These are phyloP conservation scores for Fonsecaea pugnacius DNA, from an alignment of 2,329 filamentous ascomycete species.

Conservation along the genomic window DNA sequence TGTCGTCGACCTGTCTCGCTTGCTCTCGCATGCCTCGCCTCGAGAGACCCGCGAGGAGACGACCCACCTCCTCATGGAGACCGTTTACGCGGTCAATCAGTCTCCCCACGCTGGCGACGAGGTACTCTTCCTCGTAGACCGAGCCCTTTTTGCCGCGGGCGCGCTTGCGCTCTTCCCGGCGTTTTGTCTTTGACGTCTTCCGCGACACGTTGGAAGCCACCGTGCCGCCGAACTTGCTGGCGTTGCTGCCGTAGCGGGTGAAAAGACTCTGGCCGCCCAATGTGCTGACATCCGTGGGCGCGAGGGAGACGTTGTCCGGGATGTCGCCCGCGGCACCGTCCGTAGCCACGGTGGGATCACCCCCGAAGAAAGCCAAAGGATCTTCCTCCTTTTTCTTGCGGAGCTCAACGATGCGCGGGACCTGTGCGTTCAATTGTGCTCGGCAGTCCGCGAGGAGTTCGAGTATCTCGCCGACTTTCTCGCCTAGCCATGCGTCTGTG, in stretches of 20 bases:
- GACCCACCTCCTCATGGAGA: conserved; percentile 71
- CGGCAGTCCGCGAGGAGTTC: conserved; percentile 95
- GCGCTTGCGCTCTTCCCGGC: conserved; percentile 91
- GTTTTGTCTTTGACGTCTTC: conserved; percentile 83
- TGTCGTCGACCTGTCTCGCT: conserved; percentile 74
- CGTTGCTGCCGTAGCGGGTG: conserved; percentile 76
- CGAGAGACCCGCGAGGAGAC: conserved; percentile 76
- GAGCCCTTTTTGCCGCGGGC: conserved; percentile 94
- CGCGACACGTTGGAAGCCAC: conserved; percentile 74
- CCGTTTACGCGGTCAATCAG: conserved; percentile 81
- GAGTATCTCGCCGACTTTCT: conserved; percentile 79
- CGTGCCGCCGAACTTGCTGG: conserved; percentile 49
- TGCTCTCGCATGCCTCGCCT: conserved; percentile 85
- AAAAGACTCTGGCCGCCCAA: conserved; percentile 80
- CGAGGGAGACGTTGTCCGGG: conserved; percentile 90
- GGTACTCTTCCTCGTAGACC: conserved; percentile 97
- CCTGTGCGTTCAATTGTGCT: conserved; percentile 78
- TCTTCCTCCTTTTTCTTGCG: conserved; percentile 80
- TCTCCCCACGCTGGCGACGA: conserved; percentile 82
- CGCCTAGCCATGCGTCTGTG: conserved; percentile 78
- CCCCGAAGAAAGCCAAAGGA: conserved; percentile 86
- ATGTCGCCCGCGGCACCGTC: conserved; percentile 65
- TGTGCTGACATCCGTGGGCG: conserved; percentile 81
- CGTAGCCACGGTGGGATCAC: conserved; percentile 63
- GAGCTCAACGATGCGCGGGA: conserved; percentile 82